These are phyloP conservation scores for Monosporozyma solicola DNA, from an alignment of 805 yeast genomes.

Conservation along the genomic window DNA sequence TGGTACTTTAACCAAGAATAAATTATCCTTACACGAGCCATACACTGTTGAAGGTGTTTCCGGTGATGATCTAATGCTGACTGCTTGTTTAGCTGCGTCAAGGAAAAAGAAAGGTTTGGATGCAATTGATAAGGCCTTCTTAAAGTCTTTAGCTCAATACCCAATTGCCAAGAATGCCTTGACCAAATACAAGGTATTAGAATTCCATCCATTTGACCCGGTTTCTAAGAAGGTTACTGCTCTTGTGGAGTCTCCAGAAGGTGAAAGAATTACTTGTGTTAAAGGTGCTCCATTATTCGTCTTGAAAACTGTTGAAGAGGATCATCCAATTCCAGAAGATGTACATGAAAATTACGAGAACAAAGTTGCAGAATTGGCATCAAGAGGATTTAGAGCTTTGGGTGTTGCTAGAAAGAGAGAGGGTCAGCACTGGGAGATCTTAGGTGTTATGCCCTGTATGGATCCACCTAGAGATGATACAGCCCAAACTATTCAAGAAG, in stretches of 20 bases:
- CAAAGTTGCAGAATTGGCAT: conserved; percentile 95
- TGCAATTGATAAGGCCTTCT: conserved; percentile 95
- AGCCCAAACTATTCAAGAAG: conserved; percentile 88
- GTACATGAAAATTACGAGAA: conserved; percentile 89
- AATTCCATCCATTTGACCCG: conserved; percentile 97
- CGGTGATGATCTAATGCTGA: conserved; percentile 90
- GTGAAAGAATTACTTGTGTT: conserved; percentile 90
- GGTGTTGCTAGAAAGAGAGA: conserved; percentile 99
- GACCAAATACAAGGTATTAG: conserved; percentile 86
- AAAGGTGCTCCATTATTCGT: conserved; percentile 98
- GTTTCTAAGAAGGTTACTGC: conserved; percentile 95
- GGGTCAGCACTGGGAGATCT: conserved; percentile 95
- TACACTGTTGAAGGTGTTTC: conserved; percentile 97
- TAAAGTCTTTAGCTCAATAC: conserved; percentile 76
- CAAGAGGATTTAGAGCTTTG: conserved; percentile 96
- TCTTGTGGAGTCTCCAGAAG: conserved; percentile 90
- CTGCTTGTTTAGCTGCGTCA: conserved; percentile 96
- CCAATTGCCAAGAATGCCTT: conserved; percentile 91
- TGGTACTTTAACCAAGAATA: conserved; percentile 96
- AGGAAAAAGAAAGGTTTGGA: conserved; percentile 97
- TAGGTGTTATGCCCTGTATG: conserved; percentile 98
- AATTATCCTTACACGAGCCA: conserved; percentile 91
- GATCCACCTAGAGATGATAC: conserved; percentile 99
- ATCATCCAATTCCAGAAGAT: conserved; percentile 91
- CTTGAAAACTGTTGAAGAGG: conserved; percentile 92